phyloP scores from a whole-genome alignment of 139 green algal species.

The Haematococcus lacustris region DNA sequence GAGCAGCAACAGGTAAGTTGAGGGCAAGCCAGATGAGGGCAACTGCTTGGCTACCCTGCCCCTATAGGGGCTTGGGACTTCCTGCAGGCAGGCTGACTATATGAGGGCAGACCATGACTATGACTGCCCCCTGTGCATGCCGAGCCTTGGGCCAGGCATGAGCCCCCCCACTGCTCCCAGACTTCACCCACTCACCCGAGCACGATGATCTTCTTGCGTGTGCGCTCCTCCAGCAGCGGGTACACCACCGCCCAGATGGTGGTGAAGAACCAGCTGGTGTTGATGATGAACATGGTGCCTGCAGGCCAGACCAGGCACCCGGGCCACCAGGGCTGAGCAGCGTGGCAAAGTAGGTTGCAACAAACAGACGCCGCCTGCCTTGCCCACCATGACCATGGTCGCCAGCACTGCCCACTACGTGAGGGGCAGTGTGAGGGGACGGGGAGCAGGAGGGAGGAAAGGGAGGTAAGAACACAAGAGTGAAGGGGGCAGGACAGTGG shows the following conservation, averaged over 20 bases:
- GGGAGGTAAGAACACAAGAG: no score
- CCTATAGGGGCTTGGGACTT: not conserved
- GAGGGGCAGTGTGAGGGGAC: no score
- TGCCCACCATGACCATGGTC: not conserved
- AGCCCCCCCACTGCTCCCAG: not conserved
- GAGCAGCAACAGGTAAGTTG: not conserved
- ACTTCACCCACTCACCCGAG: not conserved
- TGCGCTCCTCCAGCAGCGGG: slow-evolving; percentile 48
- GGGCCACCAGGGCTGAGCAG: no score
- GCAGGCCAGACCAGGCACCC: no score
- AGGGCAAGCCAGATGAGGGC: not conserved
- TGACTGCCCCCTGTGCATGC: not conserved
- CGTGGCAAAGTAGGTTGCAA: no score
- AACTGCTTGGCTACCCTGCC: not conserved
- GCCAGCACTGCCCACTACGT: no score
- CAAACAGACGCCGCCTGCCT: no score
- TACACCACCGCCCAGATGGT: slow-evolving; percentile 47
- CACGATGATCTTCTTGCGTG: slow-evolving; percentile 42
- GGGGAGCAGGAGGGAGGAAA: no score
- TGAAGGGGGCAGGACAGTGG: no score
- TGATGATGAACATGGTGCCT: slow-evolving; percentile 52
- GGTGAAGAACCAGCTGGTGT: slow-evolving; percentile 46
- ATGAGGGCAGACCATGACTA: not conserved
- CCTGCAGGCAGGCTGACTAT: not conserved
- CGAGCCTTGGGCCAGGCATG: not conserved